Evolutionary conservation across 2,329 filamentous ascomycete species (phyloP), one percentile per base, ranked within the genome.

Genomic region (Aspergillus brasiliensis): DNA sequence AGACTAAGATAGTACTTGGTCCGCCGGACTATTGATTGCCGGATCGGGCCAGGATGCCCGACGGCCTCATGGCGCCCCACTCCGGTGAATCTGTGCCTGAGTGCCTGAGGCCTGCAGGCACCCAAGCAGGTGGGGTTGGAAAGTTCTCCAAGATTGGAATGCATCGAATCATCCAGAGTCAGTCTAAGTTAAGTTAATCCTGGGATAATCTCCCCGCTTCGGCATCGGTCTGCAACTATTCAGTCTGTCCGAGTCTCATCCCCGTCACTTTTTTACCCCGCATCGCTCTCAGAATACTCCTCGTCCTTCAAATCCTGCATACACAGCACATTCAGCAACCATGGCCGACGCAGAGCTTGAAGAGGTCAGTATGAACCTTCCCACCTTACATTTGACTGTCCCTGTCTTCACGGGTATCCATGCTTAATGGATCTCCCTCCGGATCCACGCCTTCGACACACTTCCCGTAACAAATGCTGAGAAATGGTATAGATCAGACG

Each of bases 341-440:
- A 89, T 89, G 87, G 83, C 84, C 28, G 87, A 89, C 80, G 81
- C 84, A 68, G 87, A 89, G 73, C 79, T 89, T 59, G 87, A 89
- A 73, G 85, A 87, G 76, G 84, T 85, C 67, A 62, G 70, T 61
- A 49, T 44, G 25, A 40, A 31, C 40, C 5, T 47, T 38, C 25
- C n/a, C 15, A 10, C 23, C 15, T n/a, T n/a, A 27, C 21, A 25
- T 48, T 53, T 17, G 17, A 25, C 21, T 31, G n/a, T 19, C 31
- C 25, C 21, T 51, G 34, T 31, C 13, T 25, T 31, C 15, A 4
- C 34, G 31, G 31, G 11, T 2, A 11, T 34, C 10, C 28, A 13
- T 28, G 21, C 34, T 10, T 21, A 23, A 17, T 4, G 5, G 8
- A 25, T 37, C 11, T 6, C 44, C 21, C 44, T 13, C n/a, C 25